Evolutionary conservation across 2,329 filamentous ascomycete species (phyloP), one percentile per base, ranked within the genome.

Genomic region (Stemphylium vesicarium): DNA sequence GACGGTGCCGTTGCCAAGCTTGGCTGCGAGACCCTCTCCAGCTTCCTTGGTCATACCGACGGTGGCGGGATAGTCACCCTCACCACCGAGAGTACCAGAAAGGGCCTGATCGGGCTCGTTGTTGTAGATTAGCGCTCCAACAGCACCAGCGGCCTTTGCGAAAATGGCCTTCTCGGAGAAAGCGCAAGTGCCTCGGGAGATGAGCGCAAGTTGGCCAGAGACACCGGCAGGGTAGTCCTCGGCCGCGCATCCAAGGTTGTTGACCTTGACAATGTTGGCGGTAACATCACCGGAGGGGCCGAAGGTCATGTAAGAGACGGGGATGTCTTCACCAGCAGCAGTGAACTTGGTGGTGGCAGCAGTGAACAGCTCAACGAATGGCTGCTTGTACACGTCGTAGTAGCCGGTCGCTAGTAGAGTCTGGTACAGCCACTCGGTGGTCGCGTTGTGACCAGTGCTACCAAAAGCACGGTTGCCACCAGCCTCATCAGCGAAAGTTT

Each of bases 101-200:
- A 92, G 75, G 3, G 77, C 71, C 1, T 85, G 88, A 8, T 60
- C 50, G 2, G 81, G 77, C 2, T 87, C 82, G 63, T 86, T 87
- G 78, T 92, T 91, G 76, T 90, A 92, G 43, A 93, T 79, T 24
- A 92, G 77, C 0, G 86, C 87, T 1, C 87, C 89, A 11, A 84
- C 74, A 6, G 90, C 90, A 26, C 89, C 88, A 1, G 88, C 88
- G 47, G 80, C 80, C 51, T 86, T 88, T 2, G 90, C 89, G 15
- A 82, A 78, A 39, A 80, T 80, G 1, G 88, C 88, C 78, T 93
- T 93, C 56, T 80, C 75, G 16, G 85, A 86, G 64, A 92, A 92
- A 12, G 85, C 60, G 69, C 90, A 92, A 1, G 76, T 80, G 48
- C 90, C 90, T 50, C 90, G 85, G 36, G 81, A 79, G 61, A 92